Base-by-base conservation (phyloP, 1,139 yeast genomes). In the Pichia sp. region DNA sequence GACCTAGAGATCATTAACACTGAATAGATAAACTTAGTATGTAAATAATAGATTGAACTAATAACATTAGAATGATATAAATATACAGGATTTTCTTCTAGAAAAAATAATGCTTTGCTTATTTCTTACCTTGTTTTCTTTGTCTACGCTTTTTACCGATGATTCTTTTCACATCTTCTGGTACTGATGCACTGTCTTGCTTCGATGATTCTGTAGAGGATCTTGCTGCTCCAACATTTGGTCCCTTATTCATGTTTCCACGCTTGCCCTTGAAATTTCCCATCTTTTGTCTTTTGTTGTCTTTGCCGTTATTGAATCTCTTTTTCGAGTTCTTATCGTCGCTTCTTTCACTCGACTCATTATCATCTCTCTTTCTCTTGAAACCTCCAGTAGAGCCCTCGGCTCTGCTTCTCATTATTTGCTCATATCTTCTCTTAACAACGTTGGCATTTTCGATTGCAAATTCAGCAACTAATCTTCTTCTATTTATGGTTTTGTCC, bases 391-490 rank as follows among this genome's bases (percentile, higher is more conserved):
- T 53, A 72, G 73, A 50, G 1, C 55, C 52, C 16, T 52, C 50
- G 2, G 45, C 50, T 54, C 66, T 62, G 49, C 69, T 61, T 47
- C 58, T 55, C 61, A 75, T 70, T 42, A 81, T 80, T 63, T 79
- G 82, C 52, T 90, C 97, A 61, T 82, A 80, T 75, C 98, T 84
- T 72, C 97, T 85, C 71, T 87, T 89, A 47, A 93, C 86, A 55
- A 93, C 96, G 67, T 87, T 87, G 19, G 97, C 95, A 70, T 93
- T 90, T 70, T 92, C 98, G 66, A 93, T 79, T 8, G 99, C 98
- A 75, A 95, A 93, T 70, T 93, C 99, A 31, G 84, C 98, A 64
- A 93, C 90, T 58, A 93, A 76, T 59, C 90, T 81, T 74, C 97
- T 84, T 70, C 82, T 84, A 49, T 77, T 75, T 49, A 76, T 62